phyloP scores from a whole-genome alignment of 2,329 filamentous ascomycete species.

The Microsporum canis region DNA sequence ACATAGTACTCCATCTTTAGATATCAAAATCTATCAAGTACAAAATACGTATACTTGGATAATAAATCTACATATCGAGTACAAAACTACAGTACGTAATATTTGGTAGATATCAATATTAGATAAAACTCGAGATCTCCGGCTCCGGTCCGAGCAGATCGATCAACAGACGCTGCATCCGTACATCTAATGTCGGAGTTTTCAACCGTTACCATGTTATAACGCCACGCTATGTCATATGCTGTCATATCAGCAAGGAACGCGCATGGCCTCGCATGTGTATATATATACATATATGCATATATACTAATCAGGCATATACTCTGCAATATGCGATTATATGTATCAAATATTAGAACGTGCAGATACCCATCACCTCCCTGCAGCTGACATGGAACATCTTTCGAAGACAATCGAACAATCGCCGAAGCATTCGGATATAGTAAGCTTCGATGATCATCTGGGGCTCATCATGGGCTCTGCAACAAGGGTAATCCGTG shows the following conservation, averaged over 20 bases:
- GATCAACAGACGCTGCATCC: neutral
- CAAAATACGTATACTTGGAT: neutral
- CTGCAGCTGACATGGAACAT: neutral
- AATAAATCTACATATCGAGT: neutral
- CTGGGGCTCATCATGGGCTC: neutral
- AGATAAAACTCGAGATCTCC: neutral
- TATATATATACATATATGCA: too few species aligned
- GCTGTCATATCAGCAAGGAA: neutral
- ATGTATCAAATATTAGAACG: neutral
- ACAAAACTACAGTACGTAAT: neutral
- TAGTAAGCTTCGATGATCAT: neutral
- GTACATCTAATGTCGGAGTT: too few species aligned
- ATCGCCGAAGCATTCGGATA: neutral
- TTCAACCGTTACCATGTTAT: neutral
- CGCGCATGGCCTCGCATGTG: neutral
- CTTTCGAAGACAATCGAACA: neutral
- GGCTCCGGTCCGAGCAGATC: neutral
- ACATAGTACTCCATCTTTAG: too few species aligned
- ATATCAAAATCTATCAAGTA: neutral
- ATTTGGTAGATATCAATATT: neutral
- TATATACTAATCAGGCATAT: too few species aligned
- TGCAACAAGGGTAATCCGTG: neutral
- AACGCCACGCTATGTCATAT: neutral
- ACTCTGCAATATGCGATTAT: too few species aligned
- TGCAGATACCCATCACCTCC: neutral